These are phyloP conservation scores for Epipyxis sp. DNA, from an alignment of 108 stramenopile genomes.

Conservation along the genomic window DNA sequence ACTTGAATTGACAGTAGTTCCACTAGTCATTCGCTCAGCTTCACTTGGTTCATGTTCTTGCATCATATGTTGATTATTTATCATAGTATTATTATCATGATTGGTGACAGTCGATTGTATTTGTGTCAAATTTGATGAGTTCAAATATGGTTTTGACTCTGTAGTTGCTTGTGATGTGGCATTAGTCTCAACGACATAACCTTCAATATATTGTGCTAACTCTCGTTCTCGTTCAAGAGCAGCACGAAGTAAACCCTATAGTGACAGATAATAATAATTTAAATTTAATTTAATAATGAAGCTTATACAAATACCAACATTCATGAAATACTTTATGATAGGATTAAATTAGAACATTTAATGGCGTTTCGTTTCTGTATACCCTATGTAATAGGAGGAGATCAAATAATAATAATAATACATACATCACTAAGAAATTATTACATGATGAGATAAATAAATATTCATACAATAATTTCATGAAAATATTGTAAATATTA, in stretches of 20 bases:
- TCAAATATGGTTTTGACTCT: background rate
- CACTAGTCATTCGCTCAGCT: background rate
- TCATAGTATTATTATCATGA: background rate
- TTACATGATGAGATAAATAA: too few species aligned
- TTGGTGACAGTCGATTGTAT: background rate
- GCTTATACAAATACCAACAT: too few species aligned
- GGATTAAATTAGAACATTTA: too few species aligned
- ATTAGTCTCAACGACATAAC: conserved; percentile 44
- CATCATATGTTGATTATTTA: background rate
- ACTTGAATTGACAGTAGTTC: background rate
- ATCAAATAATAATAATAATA: too few species aligned
- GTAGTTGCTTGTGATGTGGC: background rate
- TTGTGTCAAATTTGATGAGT: background rate
- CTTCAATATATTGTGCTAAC: conserved; percentile 69
- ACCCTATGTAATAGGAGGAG: too few species aligned
- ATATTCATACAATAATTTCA: too few species aligned
- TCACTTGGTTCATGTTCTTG: background rate
- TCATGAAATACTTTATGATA: too few species aligned
- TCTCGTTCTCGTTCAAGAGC: conserved; percentile 76
- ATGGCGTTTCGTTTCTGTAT: too few species aligned
- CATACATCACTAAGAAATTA: too few species aligned
- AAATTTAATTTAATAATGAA: background rate
- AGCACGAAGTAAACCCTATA: conserved; percentile 70
- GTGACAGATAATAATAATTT: background rate
- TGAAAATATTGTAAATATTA: too few species aligned